A percentile compares a stretch with the other conserved stretches of the same genome.
Conservation (phyloP, 805 yeast genomes). For the Candida hungchunana region DNA sequence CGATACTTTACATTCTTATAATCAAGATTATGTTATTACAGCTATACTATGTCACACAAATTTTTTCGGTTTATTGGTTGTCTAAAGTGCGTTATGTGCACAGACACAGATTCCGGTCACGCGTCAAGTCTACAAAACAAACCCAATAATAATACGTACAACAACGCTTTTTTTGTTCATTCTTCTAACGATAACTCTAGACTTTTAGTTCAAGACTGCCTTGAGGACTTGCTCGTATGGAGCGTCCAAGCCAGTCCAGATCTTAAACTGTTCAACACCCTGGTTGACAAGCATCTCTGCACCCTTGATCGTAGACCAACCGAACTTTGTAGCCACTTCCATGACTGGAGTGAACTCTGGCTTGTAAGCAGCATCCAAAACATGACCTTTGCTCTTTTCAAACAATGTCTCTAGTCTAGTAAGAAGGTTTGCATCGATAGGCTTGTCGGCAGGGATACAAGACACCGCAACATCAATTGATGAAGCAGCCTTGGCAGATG, state of each 20-base stretch:
- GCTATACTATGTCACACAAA: no score
- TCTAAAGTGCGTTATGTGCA: no score
- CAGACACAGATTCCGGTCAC: no score
- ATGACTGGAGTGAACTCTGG: slow-evolving; percentile 85
- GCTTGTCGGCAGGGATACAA: slow-evolving; percentile 80
- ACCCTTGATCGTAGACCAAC: slow-evolving; percentile 88
- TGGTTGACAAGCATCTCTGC: slow-evolving; percentile 89
- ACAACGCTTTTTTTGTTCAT: no score
- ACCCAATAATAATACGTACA: no score
- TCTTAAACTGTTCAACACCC: slow-evolving; percentile 80
- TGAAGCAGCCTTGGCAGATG: slow-evolving; percentile 35
- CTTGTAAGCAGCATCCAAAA: slow-evolving; percentile 93
- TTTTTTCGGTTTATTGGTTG: no score
- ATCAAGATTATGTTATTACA: no score
- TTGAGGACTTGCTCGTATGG: slow-evolving; percentile 58
- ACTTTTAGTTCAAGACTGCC: slow-evolving; percentile 47
- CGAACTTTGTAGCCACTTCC: slow-evolving; percentile 61
- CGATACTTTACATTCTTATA: no score
- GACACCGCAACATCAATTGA: slow-evolving; percentile 62
- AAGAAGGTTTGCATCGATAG: slow-evolving; percentile 51
- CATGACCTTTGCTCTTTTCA: slow-evolving; percentile 35
- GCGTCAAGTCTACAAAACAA: no score
- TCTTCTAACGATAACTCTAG: no score
- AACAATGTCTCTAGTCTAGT: slow-evolving; percentile 45
- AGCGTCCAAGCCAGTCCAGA: slow-evolving; percentile 67